Evolutionary conservation across 768 basidiomycete species (phyloP).

Genomic region (Mycena venus): DNA sequence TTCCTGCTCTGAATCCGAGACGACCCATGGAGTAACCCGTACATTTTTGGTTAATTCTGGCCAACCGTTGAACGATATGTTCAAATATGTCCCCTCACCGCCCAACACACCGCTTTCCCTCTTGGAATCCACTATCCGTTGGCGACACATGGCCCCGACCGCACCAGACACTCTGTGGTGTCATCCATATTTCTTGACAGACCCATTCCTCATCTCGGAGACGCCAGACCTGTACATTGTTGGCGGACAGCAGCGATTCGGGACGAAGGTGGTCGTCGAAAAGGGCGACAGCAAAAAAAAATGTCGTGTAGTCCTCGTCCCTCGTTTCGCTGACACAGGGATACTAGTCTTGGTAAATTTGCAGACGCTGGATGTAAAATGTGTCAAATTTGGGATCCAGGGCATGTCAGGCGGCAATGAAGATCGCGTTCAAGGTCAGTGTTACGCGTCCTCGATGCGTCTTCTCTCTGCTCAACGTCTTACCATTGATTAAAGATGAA

Average conservation of each 20-base stretch:
- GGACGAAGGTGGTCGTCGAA: slow-evolving; percentile 73
- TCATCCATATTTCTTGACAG: slow-evolving; percentile 88
- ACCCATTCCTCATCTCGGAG: slow-evolving; percentile 91
- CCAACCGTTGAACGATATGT: slow-evolving; percentile 95
- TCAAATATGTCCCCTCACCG: slow-evolving; percentile 87
- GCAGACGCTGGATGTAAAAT: slow-evolving; percentile 78
- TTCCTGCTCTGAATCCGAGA: slow-evolving; percentile 54
- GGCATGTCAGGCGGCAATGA: slow-evolving; percentile 51
- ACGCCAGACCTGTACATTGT: slow-evolving; percentile 93
- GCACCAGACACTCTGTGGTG: slow-evolving; percentile 99
- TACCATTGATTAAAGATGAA: not conserved
- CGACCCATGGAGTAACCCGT: slow-evolving; percentile 48
- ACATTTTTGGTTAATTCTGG: slow-evolving; percentile 90
- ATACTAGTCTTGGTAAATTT: slow-evolving; percentile 85
- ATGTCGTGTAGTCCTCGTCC: slow-evolving; percentile 85
- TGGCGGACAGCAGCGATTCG: slow-evolving; percentile 91
- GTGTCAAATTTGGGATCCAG: slow-evolving; percentile 68
- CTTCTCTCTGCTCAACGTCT: not conserved
- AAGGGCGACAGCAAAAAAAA: slow-evolving; percentile 52
- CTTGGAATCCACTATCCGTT: slow-evolving; percentile 84
- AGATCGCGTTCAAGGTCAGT: slow-evolving; percentile 8
- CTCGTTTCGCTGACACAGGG: slow-evolving; percentile 85
- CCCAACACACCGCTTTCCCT: slow-evolving; percentile 81
- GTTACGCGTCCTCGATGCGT: too few species aligned
- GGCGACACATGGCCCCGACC: slow-evolving; percentile 98